These are phyloP conservation scores for Chimonanthus salicifolius DNA, from an alignment of 164 flowering plant species.

Conservation along the genomic window DNA sequence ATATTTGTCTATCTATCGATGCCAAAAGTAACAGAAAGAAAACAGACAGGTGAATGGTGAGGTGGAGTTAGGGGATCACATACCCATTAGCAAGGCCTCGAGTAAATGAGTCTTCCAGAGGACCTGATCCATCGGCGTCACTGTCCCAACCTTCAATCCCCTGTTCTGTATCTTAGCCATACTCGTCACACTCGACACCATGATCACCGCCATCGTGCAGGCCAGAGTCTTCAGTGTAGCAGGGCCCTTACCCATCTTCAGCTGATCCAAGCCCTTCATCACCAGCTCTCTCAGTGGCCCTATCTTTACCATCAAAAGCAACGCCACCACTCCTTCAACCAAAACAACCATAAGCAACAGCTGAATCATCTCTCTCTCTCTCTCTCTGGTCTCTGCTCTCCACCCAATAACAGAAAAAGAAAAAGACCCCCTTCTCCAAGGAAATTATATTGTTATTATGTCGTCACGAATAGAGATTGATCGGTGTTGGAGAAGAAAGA, in stretches of 20 bases:
- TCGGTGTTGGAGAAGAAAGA: no score
- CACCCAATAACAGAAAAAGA: no score
- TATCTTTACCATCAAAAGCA: conserved; percentile 70
- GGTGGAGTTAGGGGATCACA: no score
- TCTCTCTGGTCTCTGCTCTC: no score
- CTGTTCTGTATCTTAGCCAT: conserved; percentile 90
- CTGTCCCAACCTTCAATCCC: conserved; percentile 83
- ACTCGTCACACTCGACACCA: conserved; percentile 57
- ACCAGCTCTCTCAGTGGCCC: conserved; percentile 89
- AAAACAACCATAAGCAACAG: conserved; percentile 69
- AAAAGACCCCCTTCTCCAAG: no score
- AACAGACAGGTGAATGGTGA: no score
- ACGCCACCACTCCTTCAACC: conserved; percentile 65
- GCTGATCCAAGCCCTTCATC: conserved; percentile 75
- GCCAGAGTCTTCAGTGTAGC: conserved; percentile 87
- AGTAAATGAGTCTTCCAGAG: conserved; percentile 92
- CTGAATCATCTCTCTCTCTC: conserved; percentile 53
- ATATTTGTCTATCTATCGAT: no score
- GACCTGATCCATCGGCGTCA: conserved; percentile 99
- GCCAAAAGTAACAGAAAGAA: no score
- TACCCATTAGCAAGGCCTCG: conserved; percentile 93
- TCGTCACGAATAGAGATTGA: no score
- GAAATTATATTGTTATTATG: no score
- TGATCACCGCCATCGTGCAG: conserved; percentile 72
- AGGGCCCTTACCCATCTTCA: conserved; percentile 78